Percentiles rank a stretch among this genome's conserved stretches.
Evolutionary conservation across 2,329 filamentous ascomycete species (phyloP).

Genomic region (Diaporthe citri): DNA sequence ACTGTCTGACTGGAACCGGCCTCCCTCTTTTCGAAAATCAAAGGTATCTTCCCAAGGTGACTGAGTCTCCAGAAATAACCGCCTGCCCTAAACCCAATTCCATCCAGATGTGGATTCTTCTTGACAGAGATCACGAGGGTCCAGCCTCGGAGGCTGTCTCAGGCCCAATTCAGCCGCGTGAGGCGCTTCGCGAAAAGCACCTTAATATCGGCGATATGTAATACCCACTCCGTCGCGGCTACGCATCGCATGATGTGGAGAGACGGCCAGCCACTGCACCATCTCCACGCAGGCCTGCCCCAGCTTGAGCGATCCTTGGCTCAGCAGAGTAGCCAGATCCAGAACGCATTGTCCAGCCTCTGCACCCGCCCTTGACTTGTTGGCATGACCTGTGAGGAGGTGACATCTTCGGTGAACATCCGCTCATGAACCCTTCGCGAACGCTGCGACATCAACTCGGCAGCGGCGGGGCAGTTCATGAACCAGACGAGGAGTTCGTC

Average conservation of each 20-base stretch:
- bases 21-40: neutral
- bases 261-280: slow-evolving; percentile 20
- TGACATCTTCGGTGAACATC: slow-evolving; percentile 19
- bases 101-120: neutral
- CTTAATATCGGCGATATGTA: slow-evolving; percentile 8
- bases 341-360: slow-evolving; percentile 29
- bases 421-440: slow-evolving; percentile 15
- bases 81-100: slow-evolving; percentile 5
- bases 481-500: slow-evolving; percentile 8
- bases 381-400: slow-evolving; percentile 7
- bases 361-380: slow-evolving; percentile 29
- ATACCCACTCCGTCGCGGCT: slow-evolving; percentile 23
- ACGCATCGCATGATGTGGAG: slow-evolving; percentile 24
- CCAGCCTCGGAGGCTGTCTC: slow-evolving; percentile 16
- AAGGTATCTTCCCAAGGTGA: neutral
- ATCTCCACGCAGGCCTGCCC: slow-evolving; percentile 2
- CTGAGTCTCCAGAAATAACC: neutral
- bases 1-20: neutral
- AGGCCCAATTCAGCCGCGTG: slow-evolving; percentile 12
- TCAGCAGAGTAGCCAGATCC: slow-evolving; percentile 13
- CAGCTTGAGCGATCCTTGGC: slow-evolving; percentile 7
- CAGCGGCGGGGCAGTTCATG: slow-evolving; percentile 17
- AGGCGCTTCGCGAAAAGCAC: slow-evolving; percentile 14
- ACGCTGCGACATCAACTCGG: slow-evolving; percentile 7
- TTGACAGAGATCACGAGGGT: slow-evolving; percentile 10